Evolutionary conservation across 768 basidiomycete genomes (phyloP).

Genomic region (Cystofilobasidium capitatum): DNA sequence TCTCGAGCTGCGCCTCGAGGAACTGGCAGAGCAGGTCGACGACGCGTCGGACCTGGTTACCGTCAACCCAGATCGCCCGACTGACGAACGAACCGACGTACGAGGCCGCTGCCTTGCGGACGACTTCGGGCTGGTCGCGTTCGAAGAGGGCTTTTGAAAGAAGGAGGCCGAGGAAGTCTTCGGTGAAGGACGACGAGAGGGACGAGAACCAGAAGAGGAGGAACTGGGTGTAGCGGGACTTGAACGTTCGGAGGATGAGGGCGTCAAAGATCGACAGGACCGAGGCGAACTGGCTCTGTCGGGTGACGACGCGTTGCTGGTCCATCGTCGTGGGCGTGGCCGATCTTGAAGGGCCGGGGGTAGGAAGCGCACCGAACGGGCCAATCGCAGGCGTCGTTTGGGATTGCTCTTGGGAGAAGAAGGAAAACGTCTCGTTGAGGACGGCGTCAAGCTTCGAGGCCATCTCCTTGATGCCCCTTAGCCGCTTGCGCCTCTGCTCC

Average conservation of each 20-base stretch:
- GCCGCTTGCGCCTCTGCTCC: slow-evolving; percentile 32
- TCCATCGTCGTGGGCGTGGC: slow-evolving; percentile 25
- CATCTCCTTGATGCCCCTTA: slow-evolving; percentile 72
- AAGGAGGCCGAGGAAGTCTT: slow-evolving; percentile 90
- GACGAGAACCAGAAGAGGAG: slow-evolving; percentile 92
- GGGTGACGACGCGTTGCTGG: slow-evolving; percentile 37
- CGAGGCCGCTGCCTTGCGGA: slow-evolving; percentile 81
- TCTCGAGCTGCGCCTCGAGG: slow-evolving; percentile 64
- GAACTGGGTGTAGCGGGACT: slow-evolving; percentile 95
- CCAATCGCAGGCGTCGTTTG: not conserved
- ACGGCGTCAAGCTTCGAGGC: slow-evolving; percentile 84
- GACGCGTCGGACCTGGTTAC: slow-evolving; percentile 60
- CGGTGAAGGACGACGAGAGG: slow-evolving; percentile 74
- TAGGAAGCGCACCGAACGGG: slow-evolving; percentile 13
- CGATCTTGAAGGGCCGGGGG: slow-evolving; percentile 5
- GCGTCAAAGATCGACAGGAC: slow-evolving; percentile 90
- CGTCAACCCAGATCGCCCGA: slow-evolving; percentile 74
- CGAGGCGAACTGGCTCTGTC: slow-evolving; percentile 64
- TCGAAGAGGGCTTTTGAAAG: slow-evolving; percentile 75
- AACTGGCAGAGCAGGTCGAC: slow-evolving; percentile 79
- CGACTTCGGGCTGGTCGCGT: slow-evolving; percentile 48
- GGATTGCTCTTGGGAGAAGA: slow-evolving; percentile 46
- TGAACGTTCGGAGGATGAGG: slow-evolving; percentile 86
- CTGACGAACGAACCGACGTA: slow-evolving; percentile 90
- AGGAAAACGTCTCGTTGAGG: slow-evolving; percentile 70